A percentile compares a stretch with the other conserved stretches of the same genome.
Conservation (phyloP, 1,284 basidiomycete species). For the Agroathelia rolfsii region DNA sequence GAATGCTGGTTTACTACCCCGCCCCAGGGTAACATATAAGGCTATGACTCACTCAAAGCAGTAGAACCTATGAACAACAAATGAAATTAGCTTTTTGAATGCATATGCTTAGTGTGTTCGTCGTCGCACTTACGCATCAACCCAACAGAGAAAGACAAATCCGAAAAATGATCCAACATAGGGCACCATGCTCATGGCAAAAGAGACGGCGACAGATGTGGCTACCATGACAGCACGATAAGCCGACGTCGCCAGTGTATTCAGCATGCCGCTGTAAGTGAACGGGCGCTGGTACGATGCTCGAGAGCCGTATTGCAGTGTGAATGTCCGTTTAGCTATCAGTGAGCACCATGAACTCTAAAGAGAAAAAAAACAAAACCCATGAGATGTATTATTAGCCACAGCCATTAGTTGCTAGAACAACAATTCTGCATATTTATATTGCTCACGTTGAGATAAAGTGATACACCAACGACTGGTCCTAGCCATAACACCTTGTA, state of each 20-base stretch:
- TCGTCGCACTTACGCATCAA: conserved; percentile 64
- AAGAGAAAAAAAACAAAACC: too few relatives aligned
- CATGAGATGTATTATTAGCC: too few relatives aligned
- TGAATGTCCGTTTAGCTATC: conserved; percentile 63
- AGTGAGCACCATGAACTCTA: conserved; percentile 66
- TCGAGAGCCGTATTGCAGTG: conserved; percentile 54
- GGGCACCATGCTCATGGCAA: conserved; percentile 54
- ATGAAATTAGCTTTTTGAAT: conserved; percentile 7
- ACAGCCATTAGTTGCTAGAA: too few relatives aligned
- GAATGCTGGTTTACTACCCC: too few relatives aligned
- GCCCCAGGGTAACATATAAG: too few relatives aligned
- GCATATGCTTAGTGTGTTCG: conserved; percentile 1
- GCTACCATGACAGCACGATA: conserved; percentile 73
- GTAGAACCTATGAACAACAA: conserved; percentile 61
- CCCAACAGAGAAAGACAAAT: conserved; percentile 72
- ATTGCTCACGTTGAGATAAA: conserved; percentile 64
- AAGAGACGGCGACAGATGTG: conserved; percentile 64
- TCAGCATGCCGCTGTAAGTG: conserved; percentile 64
- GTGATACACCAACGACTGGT: conserved; percentile 58
- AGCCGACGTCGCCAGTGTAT: conserved; percentile 62
- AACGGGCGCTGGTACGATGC: conserved; percentile 34
- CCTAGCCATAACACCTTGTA: conserved; percentile 69
- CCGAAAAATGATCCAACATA: conserved; percentile 47
- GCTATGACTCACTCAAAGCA: conserved; percentile 73
- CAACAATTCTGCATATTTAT: too few relatives aligned